Conservation (phyloP, 2,329 filamentous ascomycete genomes). For the Aureobasidium mangrovei region DNA sequence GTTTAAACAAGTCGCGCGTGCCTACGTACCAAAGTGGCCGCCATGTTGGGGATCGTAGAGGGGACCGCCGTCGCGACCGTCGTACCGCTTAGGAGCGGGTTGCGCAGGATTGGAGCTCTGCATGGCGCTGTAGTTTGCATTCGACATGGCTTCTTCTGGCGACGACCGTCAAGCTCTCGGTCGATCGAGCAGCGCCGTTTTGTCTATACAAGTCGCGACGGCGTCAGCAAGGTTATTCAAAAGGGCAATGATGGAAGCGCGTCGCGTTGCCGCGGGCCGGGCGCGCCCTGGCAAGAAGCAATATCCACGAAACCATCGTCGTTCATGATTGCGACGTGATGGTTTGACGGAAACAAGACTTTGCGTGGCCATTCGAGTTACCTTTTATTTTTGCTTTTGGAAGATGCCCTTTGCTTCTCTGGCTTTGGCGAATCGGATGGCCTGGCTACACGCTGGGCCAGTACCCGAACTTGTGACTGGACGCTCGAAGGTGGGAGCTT, state of each 20-base stretch:
- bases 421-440: slow-evolving; percentile 7
- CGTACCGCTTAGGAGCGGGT: slow-evolving; percentile 35
- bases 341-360: neutral
- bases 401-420: neutral
- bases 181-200: neutral
- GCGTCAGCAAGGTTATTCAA: neutral
- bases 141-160: neutral
- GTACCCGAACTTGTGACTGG: slow-evolving; percentile 10
- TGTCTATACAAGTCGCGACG: neutral
- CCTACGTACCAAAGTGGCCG: slow-evolving; percentile 40
- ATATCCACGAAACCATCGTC: neutral
- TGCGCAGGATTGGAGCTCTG: slow-evolving; percentile 24
- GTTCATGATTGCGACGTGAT: neutral
- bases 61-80: slow-evolving; percentile 42
- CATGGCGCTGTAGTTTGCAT: slow-evolving; percentile 20
- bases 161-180: neutral
- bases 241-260: neutral
- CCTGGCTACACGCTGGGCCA: slow-evolving; percentile 10
- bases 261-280: neutral
- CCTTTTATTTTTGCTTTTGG: slow-evolving; percentile 4
- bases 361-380: neutral
- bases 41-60: slow-evolving; percentile 38
- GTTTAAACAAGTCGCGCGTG: neutral
- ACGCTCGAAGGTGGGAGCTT: neutral
- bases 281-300: no score